Conservation (phyloP, 2,329 filamentous ascomycete genomes). For the Trichoderma citrinoviride region DNA sequence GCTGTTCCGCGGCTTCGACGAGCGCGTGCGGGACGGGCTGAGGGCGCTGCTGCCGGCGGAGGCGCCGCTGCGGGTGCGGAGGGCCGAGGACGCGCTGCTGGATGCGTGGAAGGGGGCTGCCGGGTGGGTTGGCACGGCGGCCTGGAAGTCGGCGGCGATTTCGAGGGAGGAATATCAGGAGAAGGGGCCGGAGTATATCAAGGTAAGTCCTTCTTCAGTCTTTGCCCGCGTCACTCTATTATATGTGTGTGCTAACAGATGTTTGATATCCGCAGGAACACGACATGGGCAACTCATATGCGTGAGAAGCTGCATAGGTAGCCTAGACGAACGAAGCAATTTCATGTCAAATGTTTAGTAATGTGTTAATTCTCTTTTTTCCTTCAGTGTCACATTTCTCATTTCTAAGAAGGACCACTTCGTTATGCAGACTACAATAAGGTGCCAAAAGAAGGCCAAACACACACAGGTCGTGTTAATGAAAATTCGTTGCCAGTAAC, state of each 20-base stretch:
- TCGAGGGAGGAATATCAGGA: conserved; percentile 82
- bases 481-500: too few species aligned
- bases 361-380: not conserved
- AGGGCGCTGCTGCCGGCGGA: conserved; percentile 68
- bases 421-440: too few species aligned
- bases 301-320: too few species aligned
- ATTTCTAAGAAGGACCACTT: too few species aligned
- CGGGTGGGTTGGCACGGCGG: conserved; percentile 66
- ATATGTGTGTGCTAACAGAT: not conserved
- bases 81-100: conserved; percentile 70
- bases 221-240: conserved; percentile 5
- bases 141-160: conserved; percentile 64
- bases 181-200: conserved; percentile 91
- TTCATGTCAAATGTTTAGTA: too few species aligned
- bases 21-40: conserved; percentile 71
- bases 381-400: too few species aligned
- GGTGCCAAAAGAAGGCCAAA: too few species aligned
- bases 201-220: conserved; percentile 53
- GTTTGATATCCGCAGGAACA: conserved; percentile 52
- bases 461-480: too few species aligned
- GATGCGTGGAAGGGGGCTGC: conserved; percentile 96
- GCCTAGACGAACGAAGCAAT: too few species aligned
- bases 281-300: conserved; percentile 62
- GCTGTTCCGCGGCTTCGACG: conserved; percentile 81
- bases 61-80: conserved; percentile 65